Evolutionary conservation across 1,139 yeast species (phyloP).

Genomic region (Nakaseomyces uthaithaninus): DNA sequence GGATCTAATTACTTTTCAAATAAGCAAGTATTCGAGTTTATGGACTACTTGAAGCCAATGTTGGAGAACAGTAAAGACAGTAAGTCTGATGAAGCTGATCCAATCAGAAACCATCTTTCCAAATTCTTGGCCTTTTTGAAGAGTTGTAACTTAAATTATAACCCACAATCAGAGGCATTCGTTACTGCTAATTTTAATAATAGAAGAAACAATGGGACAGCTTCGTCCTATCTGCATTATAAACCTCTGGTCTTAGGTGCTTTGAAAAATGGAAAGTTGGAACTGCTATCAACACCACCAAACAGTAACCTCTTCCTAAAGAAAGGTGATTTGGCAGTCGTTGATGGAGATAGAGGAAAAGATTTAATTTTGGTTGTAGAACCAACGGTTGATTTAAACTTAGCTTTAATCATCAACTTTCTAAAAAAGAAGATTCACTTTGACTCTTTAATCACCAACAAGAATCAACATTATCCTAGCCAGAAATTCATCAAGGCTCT

Average conservation of each 20-base stretch:
- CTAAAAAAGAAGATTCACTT: conserved; percentile 50
- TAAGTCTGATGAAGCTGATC: conserved; percentile 3
- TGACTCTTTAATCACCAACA: conserved; percentile 30
- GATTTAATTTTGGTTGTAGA: conserved; percentile 78
- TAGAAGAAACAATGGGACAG: conserved; percentile 2
- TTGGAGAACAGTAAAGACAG: conserved; percentile 9
- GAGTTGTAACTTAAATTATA: conserved; percentile 26
- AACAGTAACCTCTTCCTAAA: conserved; percentile 43
- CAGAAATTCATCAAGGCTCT: conserved; percentile 24
- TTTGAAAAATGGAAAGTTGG: conserved; percentile 81
- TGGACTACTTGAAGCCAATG: conserved; percentile 21
- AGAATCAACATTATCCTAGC: conserved; percentile 28
- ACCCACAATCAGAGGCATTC: conserved; percentile 25
- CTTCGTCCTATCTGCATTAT: conserved; percentile 24
- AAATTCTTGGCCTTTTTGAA: conserved; percentile 21
- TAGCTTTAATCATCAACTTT: conserved; percentile 75
- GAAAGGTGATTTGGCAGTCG: conserved; percentile 76
- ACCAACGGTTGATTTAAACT: conserved; percentile 58
- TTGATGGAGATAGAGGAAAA: conserved; percentile 95
- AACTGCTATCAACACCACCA: conserved; percentile 63
- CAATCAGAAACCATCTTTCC: conserved; percentile 2
- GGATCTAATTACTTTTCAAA: conserved; percentile 30
- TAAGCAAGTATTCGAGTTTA: conserved; percentile 22
- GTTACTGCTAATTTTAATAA: conserved; percentile 6
- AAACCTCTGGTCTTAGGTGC: conserved; percentile 58